Evolutionary conservation across 164 flowering plant species (phyloP).

Genomic region (Nymphaea thermarum): DNA sequence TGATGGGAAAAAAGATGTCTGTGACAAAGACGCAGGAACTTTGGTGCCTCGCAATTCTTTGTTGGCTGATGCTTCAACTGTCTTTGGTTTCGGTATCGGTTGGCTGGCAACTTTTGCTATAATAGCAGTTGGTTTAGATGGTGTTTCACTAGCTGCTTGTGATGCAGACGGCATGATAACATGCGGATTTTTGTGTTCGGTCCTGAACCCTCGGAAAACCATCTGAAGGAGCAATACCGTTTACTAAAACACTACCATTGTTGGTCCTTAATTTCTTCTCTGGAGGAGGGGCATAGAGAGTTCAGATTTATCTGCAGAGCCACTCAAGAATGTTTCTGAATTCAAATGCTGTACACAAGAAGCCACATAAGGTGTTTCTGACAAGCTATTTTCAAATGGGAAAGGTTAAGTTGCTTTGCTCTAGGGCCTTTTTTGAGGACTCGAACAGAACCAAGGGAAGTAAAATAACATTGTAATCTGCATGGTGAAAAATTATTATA

Average conservation of each 20-base stretch:
- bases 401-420: too few species aligned
- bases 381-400: background rate
- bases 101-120: conserved; percentile 11
- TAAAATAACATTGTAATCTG: too few species aligned
- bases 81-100: conserved; percentile 8
- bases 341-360: background rate
- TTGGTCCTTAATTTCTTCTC: conserved; percentile 12
- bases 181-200: background rate
- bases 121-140: conserved; percentile 3
- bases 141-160: background rate
- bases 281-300: background rate
- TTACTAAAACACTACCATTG: conserved; percentile 3
- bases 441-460: too few species aligned
- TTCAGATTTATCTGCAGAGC: background rate
- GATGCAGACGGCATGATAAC: background rate
- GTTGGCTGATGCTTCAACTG: conserved; percentile 12
- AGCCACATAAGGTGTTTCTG: background rate
- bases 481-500: too few species aligned
- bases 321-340: background rate
- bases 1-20: conserved; percentile 14
- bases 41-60: conserved; percentile 15
- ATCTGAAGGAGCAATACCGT: background rate
- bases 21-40: conserved; percentile 21
- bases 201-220: background rate
- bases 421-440: too few species aligned